phyloP scores from a whole-genome alignment of 768 basidiomycete species.

The Cyclocybe aegerita region DNA sequence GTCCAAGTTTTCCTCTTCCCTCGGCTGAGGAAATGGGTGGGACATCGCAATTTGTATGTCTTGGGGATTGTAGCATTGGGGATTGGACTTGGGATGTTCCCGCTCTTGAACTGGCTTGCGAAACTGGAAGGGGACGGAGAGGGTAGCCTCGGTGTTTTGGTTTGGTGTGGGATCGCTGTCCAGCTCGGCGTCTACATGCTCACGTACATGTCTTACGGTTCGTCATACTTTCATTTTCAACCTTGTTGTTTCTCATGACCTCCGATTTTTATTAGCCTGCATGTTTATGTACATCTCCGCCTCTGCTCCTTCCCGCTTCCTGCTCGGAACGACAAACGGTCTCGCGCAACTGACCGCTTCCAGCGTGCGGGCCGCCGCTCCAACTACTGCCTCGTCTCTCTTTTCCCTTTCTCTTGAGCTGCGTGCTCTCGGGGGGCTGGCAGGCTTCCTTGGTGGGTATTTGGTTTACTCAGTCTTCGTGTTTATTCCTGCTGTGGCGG shows the following conservation, averaged over 20 bases:
- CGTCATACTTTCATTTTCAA: background rate
- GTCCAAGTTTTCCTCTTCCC: constrained; percentile 58
- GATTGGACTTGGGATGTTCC: constrained; percentile 46
- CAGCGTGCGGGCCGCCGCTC: constrained; percentile 38
- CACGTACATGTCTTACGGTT: constrained; percentile 17
- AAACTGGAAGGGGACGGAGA: too few relatives aligned
- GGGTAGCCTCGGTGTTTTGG: too few relatives aligned
- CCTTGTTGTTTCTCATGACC: background rate
- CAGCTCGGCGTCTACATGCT: constrained; percentile 20
- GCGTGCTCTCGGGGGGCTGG: constrained; percentile 36
- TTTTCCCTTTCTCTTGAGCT: constrained; percentile 55
- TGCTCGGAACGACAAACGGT: constrained; percentile 62
- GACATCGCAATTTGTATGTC: constrained; percentile 50
- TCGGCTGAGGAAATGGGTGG: constrained; percentile 42
- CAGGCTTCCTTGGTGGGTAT: background rate
- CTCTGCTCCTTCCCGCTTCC: constrained; percentile 51
- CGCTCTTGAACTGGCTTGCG: constrained; percentile 29
- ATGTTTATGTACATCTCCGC: constrained; percentile 59
- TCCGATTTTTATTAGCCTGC: constrained; percentile 37
- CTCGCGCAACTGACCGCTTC: constrained; percentile 23
- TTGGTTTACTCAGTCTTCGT: background rate
- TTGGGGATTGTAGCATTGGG: constrained; percentile 38
- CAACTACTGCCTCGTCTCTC: constrained; percentile 50
- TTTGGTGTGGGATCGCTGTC: too few relatives aligned
- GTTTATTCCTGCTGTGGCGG: background rate